Conservation (phyloP, 371 early-diverging fungal genomes). For the Mucor mucedo region DNA sequence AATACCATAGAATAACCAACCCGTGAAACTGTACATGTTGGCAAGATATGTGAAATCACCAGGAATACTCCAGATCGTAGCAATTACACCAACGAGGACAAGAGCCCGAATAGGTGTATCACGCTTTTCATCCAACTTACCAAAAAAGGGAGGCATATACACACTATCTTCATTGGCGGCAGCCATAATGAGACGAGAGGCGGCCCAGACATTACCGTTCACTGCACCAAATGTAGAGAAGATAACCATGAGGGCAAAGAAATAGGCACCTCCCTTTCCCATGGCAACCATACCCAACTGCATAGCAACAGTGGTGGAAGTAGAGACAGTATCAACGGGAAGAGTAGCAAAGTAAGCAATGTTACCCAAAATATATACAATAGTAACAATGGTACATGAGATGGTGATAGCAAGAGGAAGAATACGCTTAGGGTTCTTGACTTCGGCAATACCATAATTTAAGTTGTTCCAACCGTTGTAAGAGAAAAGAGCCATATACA, state of each 20-base stretch:
- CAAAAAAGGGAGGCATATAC: constrained; percentile 51
- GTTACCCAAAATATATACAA: constrained; percentile 62
- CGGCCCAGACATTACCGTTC: constrained; percentile 56
- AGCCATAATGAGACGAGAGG: constrained; percentile 41
- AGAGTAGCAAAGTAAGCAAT: constrained; percentile 65
- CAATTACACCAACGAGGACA: constrained; percentile 45
- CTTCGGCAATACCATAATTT: constrained; percentile 68
- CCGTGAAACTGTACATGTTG: constrained; percentile 61
- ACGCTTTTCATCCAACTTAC: constrained; percentile 34
- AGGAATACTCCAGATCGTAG: constrained; percentile 48
- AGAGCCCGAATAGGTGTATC: constrained; percentile 52
- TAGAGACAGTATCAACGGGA: constrained; percentile 35
- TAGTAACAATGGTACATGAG: constrained; percentile 55
- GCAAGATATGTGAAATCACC: constrained; percentile 61
- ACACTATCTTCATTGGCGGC: constrained; percentile 55
- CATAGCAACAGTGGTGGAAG: constrained; percentile 41
- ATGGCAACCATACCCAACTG: constrained; percentile 56
- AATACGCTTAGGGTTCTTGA: constrained; percentile 56
- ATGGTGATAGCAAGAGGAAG: constrained; percentile 62
- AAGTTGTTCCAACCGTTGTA: constrained; percentile 68
- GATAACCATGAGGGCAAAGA: constrained; percentile 62
- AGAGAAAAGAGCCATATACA: constrained; percentile 67
- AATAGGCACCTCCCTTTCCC: constrained; percentile 54
- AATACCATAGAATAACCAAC: constrained; percentile 64
- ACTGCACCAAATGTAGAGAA: constrained; percentile 51